Percentiles rank a stretch among this genome's conserved stretches.
These are phyloP conservation scores for Cryphonectria carpinicola DNA, from an alignment of 2,329 filamentous ascomycete species.

Conservation along the genomic window DNA sequence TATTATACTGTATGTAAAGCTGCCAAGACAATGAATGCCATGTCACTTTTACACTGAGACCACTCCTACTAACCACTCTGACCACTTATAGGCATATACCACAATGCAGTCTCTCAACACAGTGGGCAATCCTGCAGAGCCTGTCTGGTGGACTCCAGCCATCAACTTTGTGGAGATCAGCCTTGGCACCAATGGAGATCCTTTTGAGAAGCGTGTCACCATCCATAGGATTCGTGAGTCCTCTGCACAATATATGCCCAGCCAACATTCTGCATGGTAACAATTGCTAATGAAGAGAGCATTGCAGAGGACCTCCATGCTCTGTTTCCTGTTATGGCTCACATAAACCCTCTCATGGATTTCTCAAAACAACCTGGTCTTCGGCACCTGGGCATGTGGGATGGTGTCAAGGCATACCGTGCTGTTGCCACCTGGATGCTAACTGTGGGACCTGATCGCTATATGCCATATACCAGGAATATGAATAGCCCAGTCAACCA, in stretches of 20 bases:
- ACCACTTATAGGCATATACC: background rate
- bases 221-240: background rate
- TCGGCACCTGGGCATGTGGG: slow-evolving; percentile 2
- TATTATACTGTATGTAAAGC: background rate
- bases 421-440: slow-evolving; percentile 1
- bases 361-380: background rate
- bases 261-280: background rate
- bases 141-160: background rate
- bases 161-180: background rate
- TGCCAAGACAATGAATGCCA: background rate
- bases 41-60: background rate
- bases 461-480: background rate
- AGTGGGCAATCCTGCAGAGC: background rate
- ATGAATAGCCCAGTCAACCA: background rate
- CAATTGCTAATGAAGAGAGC: background rate
- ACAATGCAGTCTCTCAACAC: background rate
- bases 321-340: background rate
- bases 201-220: background rate
- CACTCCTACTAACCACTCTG: background rate
- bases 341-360: background rate
- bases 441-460: background rate
- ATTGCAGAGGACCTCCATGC: background rate
- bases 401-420: background rate
- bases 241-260: background rate
- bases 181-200: background rate